phyloP scores from a whole-genome alignment of 1,284 basidiomycete genomes.

The Veloboletus limbatus region DNA sequence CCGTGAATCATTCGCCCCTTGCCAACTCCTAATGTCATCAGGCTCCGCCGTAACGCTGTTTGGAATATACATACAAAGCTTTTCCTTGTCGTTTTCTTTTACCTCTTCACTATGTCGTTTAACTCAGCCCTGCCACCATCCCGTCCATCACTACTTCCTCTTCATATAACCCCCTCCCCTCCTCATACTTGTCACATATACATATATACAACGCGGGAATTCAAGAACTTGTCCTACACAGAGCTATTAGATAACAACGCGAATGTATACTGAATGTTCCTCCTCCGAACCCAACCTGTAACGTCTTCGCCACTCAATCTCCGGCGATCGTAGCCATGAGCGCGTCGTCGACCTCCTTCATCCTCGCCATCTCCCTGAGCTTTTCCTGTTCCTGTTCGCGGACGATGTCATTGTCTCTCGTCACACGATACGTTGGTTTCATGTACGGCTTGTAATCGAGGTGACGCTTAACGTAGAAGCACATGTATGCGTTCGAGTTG shows the following conservation, averaged over 20 bases:
- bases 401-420: conserved; percentile 63
- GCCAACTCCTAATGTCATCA: conserved; percentile 8
- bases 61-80: no score
- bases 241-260: conserved; percentile 16
- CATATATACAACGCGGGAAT: conserved; percentile 7
- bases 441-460: conserved; percentile 75
- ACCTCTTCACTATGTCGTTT: conserved; percentile 2
- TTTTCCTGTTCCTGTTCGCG: conserved; percentile 50
- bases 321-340: conserved; percentile 45
- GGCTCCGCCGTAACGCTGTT: no score
- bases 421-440: conserved; percentile 67
- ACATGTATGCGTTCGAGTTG: conserved; percentile 79
- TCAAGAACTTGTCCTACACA: not conserved
- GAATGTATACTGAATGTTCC: conserved; percentile 19
- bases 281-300: not conserved
- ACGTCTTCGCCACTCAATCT: conserved; percentile 18
- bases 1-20: conserved; percentile 42
- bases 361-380: conserved; percentile 43
- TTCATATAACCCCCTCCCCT: conserved; percentile 1
- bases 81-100: conserved; percentile 3
- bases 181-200: conserved; percentile 1
- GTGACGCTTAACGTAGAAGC: conserved; percentile 87
- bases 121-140: conserved; percentile 11
- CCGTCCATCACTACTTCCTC: no score
- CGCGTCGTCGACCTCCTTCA: conserved; percentile 62